phyloP scores from a whole-genome alignment of 2,329 filamentous ascomycete genomes.

The Cryoendolithus antarcticus region DNA sequence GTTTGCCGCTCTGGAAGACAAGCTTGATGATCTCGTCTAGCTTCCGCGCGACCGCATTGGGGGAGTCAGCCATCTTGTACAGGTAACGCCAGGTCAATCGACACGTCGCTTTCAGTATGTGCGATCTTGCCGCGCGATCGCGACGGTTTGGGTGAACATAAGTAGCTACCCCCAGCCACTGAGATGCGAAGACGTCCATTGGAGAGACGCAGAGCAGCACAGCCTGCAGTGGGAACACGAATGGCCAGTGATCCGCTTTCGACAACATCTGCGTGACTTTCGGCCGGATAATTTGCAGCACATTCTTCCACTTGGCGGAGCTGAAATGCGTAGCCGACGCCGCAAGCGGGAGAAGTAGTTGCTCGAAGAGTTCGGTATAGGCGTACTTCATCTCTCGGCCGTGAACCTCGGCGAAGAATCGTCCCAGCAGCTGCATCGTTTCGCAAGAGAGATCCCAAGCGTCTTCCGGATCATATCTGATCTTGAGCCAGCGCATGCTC shows the following conservation, averaged over 20 bases:
- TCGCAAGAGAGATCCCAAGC: slow-evolving; percentile 80
- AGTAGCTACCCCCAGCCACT: slow-evolving; percentile 75
- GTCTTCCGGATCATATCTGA: slow-evolving; percentile 61
- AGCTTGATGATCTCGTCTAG: slow-evolving; percentile 82
- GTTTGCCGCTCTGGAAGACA: slow-evolving; percentile 68
- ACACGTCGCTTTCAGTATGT: slow-evolving; percentile 80
- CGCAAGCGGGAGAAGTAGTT: slow-evolving; percentile 74
- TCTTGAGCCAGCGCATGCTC: slow-evolving; percentile 79
- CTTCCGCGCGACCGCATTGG: slow-evolving; percentile 58
- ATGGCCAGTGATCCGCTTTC: slow-evolving; percentile 85
- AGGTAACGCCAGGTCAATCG: slow-evolving; percentile 90
- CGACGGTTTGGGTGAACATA: slow-evolving; percentile 71
- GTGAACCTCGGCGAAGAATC: slow-evolving; percentile 72
- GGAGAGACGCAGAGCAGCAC: slow-evolving; percentile 81
- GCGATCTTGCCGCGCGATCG: slow-evolving; percentile 63
- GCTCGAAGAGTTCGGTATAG: slow-evolving; percentile 85
- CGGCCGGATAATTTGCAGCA: slow-evolving; percentile 65
- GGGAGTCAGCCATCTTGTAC: slow-evolving; percentile 61
- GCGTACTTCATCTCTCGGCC: slow-evolving; percentile 84
- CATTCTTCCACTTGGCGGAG: slow-evolving; percentile 74
- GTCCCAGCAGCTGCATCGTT: slow-evolving; percentile 70
- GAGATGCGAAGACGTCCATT: slow-evolving; percentile 66
- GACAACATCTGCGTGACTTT: slow-evolving; percentile 72
- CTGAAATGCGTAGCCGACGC: slow-evolving; percentile 69
- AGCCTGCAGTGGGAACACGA: slow-evolving; percentile 77